Percentiles rank a stretch among this genome's conserved stretches.
Conservation (phyloP, 139 green algal species). For the Haematococcus sp. region DNA sequence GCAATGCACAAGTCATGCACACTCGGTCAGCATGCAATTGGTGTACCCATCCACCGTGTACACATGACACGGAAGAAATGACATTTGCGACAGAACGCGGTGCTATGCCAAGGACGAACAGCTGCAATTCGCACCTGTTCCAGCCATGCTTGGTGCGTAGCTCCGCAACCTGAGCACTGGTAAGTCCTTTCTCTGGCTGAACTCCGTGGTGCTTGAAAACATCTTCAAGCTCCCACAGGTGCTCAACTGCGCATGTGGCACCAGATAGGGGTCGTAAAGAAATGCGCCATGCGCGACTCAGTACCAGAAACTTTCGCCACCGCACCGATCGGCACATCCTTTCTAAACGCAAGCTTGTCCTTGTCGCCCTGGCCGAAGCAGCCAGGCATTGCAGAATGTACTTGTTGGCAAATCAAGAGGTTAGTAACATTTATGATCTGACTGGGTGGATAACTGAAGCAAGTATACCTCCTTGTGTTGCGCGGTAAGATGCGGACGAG, state of each 20-base stretch:
- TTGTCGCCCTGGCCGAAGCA: not conserved
- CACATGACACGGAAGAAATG: no score
- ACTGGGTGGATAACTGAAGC: no score
- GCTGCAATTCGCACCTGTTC: slow-evolving; percentile 39
- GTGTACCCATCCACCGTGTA: no score
- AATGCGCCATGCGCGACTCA: not conserved
- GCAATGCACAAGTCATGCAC: no score
- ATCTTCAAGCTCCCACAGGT: slow-evolving; percentile 15
- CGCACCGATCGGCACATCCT: slow-evolving; percentile 22
- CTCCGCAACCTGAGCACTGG: slow-evolving; percentile 49
- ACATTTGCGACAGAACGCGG: no score
- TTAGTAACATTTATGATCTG: no score
- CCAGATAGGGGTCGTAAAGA: not conserved
- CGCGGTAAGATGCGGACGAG: no score
- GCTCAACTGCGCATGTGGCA: not conserved
- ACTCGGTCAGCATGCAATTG: no score
- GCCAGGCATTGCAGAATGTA: no score
- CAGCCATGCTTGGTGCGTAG: slow-evolving; percentile 53
- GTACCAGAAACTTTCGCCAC: no score
- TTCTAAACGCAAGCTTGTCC: not conserved
- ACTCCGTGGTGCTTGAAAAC: slow-evolving; percentile 39
- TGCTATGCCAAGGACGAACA: not conserved
- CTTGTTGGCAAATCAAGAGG: no score
- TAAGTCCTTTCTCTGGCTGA: slow-evolving; percentile 42
- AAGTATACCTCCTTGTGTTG: no score